phyloP scores from a whole-genome alignment of 176 grass and related monocot species.

The Avena atlantica region DNA sequence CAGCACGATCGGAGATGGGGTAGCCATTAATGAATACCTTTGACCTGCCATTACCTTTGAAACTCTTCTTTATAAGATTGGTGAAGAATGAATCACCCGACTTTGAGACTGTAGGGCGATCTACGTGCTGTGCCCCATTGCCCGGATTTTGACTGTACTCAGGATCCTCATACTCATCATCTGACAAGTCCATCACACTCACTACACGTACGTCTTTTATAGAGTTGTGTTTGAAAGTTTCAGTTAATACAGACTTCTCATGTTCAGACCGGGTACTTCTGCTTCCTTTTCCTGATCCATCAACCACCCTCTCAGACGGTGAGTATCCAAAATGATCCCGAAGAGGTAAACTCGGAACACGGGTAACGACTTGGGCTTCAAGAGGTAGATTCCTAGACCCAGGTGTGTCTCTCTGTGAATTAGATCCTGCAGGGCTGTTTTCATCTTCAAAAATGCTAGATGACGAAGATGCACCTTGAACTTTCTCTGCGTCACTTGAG shows the following conservation, averaged over 20 bases:
- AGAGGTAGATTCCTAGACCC: constrained; percentile 49
- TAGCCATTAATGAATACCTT: constrained; percentile 88
- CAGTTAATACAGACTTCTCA: constrained; percentile 72
- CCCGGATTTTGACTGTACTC: constrained; percentile 67
- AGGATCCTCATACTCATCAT: constrained; percentile 66
- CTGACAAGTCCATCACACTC: constrained; percentile 74
- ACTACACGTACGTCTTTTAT: constrained; percentile 81
- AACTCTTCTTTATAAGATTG: constrained; percentile 94
- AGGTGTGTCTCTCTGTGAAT: constrained; percentile 60
- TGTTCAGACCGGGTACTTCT: constrained; percentile 90
- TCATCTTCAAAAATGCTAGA: constrained; percentile 66
- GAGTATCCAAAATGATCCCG: constrained; percentile 73
- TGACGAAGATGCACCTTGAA: constrained; percentile 60
- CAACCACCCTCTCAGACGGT: constrained; percentile 53
- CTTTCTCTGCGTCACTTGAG: constrained; percentile 58
- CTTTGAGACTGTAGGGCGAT: constrained; percentile 50
- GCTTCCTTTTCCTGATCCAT: constrained; percentile 75
- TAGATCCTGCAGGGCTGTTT: constrained; percentile 55
- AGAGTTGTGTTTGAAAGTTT: constrained; percentile 82
- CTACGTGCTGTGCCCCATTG: constrained; percentile 39
- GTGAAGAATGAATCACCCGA: constrained; percentile 82
- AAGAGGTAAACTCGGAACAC: constrained; percentile 82
- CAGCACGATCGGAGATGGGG: constrained; percentile 67
- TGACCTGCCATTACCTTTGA: constrained; percentile 60
- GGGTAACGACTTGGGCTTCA: constrained; percentile 56